Evolutionary conservation across 345 rosid genomes (phyloP).

Genomic region (Angophora floribunda): DNA sequence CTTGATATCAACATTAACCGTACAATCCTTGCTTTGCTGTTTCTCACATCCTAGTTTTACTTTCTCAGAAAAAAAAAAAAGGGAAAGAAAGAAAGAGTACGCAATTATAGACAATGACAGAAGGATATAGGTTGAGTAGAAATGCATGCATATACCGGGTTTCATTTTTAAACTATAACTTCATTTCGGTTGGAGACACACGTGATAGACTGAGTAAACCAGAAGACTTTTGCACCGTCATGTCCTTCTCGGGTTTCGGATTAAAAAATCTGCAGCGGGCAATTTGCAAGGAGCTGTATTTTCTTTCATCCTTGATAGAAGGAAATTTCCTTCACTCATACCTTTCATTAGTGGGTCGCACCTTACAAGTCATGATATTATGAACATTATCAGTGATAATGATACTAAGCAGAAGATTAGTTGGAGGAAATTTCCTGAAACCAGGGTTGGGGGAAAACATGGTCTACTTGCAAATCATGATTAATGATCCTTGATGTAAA

Average conservation of each 20-base stretch:
- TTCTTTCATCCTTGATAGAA: neutral
- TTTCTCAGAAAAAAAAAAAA: neutral
- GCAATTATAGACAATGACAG: neutral
- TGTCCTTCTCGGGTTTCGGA: neutral
- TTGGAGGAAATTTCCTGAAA: neutral
- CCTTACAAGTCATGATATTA: neutral
- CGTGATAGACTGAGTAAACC: neutral
- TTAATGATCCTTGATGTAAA: neutral
- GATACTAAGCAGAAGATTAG: neutral
- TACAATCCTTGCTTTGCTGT: neutral
- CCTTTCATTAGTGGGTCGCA: neutral
- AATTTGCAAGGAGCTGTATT: neutral
- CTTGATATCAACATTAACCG: neutral
- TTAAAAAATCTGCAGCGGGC: neutral
- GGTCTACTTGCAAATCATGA: neutral
- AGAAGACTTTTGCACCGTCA: neutral
- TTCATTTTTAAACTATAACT: neutral
- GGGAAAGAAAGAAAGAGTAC: neutral
- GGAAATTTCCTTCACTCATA: neutral
- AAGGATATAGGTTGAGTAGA: neutral
- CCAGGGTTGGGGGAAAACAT: neutral
- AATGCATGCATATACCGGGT: neutral
- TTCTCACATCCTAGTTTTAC: neutral
- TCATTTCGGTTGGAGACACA: neutral
- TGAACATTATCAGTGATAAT: neutral